Conservation (phyloP, 257 asterid species). For the Haberlea rhodopensis region DNA sequence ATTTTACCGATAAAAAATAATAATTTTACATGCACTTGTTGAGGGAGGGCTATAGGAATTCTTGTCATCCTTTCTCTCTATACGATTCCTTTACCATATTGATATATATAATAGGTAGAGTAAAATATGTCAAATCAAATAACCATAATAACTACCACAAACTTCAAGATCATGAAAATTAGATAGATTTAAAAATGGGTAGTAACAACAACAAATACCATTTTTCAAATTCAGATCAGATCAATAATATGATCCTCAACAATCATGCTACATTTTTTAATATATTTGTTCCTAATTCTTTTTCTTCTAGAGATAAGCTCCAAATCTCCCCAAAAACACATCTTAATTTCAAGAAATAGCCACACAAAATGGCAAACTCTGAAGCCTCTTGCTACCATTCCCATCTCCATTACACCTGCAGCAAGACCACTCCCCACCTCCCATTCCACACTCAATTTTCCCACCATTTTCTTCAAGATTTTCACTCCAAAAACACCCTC, state of each 20-base stretch:
- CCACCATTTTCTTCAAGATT: slow-evolving; percentile 28
- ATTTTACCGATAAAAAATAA: too few relatives aligned
- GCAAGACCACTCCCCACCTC: slow-evolving; percentile 36
- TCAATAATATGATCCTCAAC: slow-evolving; percentile 11
- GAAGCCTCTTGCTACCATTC: slow-evolving; percentile 35
- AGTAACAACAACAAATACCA: too few relatives aligned
- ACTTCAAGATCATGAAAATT: neutral
- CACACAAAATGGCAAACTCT: slow-evolving; percentile 46
- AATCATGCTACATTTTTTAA: neutral
- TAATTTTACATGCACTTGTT: too few relatives aligned
- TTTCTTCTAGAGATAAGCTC: neutral
- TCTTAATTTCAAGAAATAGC: slow-evolving; percentile 49
- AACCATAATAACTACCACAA: slow-evolving; percentile 47
- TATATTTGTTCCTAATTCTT: neutral
- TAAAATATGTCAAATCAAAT: slow-evolving; percentile 15
- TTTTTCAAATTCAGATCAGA: slow-evolving; percentile 9
- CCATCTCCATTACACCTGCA: slow-evolving; percentile 64
- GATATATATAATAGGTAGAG: neutral
- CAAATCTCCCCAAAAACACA: slow-evolving; percentile 20
- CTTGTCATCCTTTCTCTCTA: neutral
- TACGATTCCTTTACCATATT: too few relatives aligned
- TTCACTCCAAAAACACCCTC: slow-evolving; percentile 23
- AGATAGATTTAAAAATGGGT: too few relatives aligned
- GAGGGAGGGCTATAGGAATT: too few relatives aligned
- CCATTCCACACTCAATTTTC: slow-evolving; percentile 31